Conservation (phyloP, 345 rosid genomes). For the Sapria himalayana region DNA sequence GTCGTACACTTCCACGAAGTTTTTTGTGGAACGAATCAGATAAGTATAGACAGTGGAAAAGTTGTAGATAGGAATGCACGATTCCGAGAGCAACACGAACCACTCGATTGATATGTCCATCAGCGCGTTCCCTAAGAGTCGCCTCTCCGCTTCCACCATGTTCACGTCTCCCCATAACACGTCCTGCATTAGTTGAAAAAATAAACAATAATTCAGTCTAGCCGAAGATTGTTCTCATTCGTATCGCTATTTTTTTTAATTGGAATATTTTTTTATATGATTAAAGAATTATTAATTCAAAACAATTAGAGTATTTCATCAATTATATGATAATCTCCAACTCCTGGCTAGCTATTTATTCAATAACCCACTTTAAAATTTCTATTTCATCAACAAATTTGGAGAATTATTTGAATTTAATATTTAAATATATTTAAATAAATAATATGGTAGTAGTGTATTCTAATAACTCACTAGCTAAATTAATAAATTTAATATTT, state of each 20-base stretch:
- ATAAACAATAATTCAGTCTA: not conserved
- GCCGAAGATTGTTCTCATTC: not conserved
- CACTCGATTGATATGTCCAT: conserved; percentile 47
- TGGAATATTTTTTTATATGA: not conserved
- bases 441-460: no score
- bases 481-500: no score
- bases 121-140: conserved; percentile 63
- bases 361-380: no score
- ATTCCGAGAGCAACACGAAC: conserved; percentile 56
- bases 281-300: no score
- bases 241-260: not conserved
- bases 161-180: conserved; percentile 58
- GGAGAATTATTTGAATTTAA: no score
- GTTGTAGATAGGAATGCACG: conserved; percentile 73
- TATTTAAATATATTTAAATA: no score
- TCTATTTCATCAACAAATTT: no score
- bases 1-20: conserved; percentile 41
- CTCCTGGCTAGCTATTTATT: no score
- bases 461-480: no score
- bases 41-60: conserved; percentile 43
- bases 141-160: conserved; percentile 75
- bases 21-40: conserved; percentile 27
- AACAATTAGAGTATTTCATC: no score
- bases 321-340: no score
- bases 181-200: conserved; percentile 20